A percentile compares a stretch with the other conserved stretches of the same genome.
Evolutionary conservation across 129 eudicot genomes (phyloP).

Genomic region (Mikania micrantha): DNA sequence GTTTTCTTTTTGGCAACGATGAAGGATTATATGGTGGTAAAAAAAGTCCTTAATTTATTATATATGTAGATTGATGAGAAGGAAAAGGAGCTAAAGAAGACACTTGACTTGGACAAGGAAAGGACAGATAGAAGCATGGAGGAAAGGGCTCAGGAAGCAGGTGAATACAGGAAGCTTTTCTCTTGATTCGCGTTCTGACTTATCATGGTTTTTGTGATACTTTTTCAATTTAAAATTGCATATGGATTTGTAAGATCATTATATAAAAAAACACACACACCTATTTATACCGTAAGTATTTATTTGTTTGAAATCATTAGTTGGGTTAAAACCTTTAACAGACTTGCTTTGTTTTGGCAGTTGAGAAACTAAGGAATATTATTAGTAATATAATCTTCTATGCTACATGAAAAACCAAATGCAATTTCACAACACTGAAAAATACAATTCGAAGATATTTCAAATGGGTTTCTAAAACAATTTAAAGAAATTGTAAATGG

Average conservation of each 20-base stretch:
- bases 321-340: too few species aligned
- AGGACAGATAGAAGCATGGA: slow-evolving; percentile 84
- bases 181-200: slow-evolving; percentile 21
- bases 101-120: slow-evolving; percentile 81
- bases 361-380: too few species aligned
- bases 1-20: background rate
- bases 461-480: too few species aligned
- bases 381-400: too few species aligned
- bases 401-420: too few species aligned
- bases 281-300: too few species aligned
- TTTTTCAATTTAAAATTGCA: background rate
- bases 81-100: slow-evolving; percentile 83
- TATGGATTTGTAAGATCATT: background rate
- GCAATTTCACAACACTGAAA: too few species aligned
- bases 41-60: background rate
- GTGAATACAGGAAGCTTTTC: slow-evolving; percentile 58
- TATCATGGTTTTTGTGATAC: background rate
- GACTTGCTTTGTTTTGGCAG: too few species aligned
- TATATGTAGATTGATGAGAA: slow-evolving; percentile 62
- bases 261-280: too few species aligned
- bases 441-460: too few species aligned
- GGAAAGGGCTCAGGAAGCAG: slow-evolving; percentile 91
- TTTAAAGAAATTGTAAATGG: too few species aligned
- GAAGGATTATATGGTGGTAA: background rate
- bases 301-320: too few species aligned